Base-by-base conservation (phyloP, 176 grass and related monocot species). In the Rhynchospora breviuscula region DNA sequence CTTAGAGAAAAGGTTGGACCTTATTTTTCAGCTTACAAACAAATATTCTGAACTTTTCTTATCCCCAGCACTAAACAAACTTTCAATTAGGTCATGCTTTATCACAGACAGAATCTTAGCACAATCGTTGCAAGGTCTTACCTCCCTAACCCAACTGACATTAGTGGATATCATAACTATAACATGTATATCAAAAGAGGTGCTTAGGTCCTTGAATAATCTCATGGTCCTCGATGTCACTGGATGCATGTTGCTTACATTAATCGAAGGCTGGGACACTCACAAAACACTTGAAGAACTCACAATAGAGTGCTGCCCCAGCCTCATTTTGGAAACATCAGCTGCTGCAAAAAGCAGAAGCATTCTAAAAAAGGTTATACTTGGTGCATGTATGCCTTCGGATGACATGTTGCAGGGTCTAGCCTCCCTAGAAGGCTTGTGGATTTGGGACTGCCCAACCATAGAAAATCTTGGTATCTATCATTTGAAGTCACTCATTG, bases 151-250 rank as follows among this genome's bases (percentile, higher is more conserved):
- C 21, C 46, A 74, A 1, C 10, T 74, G 70, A 51, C 9, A 52
- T 52, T 74, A 52, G 19, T 51, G 45, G 70, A 74, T 74, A 74
- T 74, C 11, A 52, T 74, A 74, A 74, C 70, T 7, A 74, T 74
- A 1, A 74, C 46, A 26, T 74, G 19, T 74, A 74, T 74, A 51
- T 0, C 10, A 7, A 25, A 74, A 52, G 46, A 74, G 46, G 70
- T 74, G 19, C 70, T 74, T 74, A 25, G 7, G 49, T 52, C 70
- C 46, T 21, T 74, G 70, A 74, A 25, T 1, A 52, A 14, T 26
- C 70, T 74, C 10, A 14, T 52, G 11, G 21, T 7, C 25, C 70
- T 74, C 9, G 11, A 14, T 52, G 52, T 74, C 21, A 51, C 10
- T 26, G 46, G 70, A 52, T 74, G 70, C 70, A n/a, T 74, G 10